phyloP scores from a whole-genome alignment of 345 rosid species.

The Populus deltoides region DNA sequence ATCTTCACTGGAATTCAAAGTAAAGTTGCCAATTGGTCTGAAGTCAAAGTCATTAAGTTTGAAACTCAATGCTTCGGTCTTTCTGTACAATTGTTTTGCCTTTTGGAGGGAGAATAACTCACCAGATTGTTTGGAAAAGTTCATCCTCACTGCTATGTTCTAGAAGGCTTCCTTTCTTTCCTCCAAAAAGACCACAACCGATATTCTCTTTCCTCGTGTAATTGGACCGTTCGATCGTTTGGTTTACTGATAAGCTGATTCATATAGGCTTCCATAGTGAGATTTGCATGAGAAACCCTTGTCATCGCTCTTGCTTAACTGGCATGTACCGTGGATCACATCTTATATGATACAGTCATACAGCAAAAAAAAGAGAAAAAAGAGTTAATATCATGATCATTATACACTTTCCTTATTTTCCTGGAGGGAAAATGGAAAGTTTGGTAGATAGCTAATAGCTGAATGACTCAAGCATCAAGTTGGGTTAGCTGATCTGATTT shows the following conservation, averaged over 20 bases:
- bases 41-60: constrained; percentile 4
- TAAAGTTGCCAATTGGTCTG: background rate
- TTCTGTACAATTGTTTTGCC: background rate
- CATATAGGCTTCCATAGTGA: too few relatives aligned
- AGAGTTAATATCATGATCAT: background rate
- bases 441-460: too few relatives aligned
- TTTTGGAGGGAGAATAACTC: too few relatives aligned
- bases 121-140: background rate
- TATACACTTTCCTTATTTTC: background rate
- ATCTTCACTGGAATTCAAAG: background rate
- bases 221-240: too few relatives aligned
- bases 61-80: background rate
- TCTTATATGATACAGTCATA: background rate
- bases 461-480: too few relatives aligned
- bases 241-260: too few relatives aligned
- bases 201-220: too few relatives aligned
- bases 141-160: background rate
- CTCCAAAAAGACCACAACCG: background rate
- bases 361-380: too few relatives aligned
- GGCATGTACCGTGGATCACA: too few relatives aligned
- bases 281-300: background rate
- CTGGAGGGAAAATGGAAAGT: background rate
- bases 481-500: too few relatives aligned
- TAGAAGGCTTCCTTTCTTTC: background rate
- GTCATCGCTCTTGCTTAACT: too few relatives aligned